Evolutionary conservation across 2,329 filamentous ascomycete genomes (phyloP).

Genomic region (Aspergillus sergii): DNA sequence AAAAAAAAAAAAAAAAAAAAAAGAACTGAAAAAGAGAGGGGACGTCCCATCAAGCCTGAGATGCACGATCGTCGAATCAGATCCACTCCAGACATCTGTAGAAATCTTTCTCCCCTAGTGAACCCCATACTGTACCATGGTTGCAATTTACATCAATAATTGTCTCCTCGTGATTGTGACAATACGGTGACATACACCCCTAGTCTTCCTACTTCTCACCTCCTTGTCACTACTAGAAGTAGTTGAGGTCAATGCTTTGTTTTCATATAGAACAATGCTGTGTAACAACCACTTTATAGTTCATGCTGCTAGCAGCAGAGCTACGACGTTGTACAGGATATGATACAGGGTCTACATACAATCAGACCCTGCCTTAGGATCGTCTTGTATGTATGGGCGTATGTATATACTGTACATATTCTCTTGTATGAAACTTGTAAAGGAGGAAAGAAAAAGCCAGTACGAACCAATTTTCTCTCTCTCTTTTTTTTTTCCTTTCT

Average conservation of each 20-base stretch:
- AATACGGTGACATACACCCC: not conserved
- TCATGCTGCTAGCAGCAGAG: not conserved
- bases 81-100: constrained; percentile 3
- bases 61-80: constrained; percentile 14
- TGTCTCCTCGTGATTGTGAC: not conserved
- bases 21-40: not conserved
- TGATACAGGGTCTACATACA: not conserved
- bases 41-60: not conserved
- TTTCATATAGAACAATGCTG: constrained; percentile 11
- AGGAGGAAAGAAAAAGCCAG: not conserved
- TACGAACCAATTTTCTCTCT: not conserved
- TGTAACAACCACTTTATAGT: constrained; percentile 20
- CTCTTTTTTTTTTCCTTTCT: too few relatives aligned
- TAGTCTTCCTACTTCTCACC: not conserved
- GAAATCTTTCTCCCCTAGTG: not conserved
- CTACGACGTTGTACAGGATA: not conserved
- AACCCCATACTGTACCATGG: constrained; percentile 10
- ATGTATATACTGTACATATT: not conserved
- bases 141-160: constrained; percentile 8
- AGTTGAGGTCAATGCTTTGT: not conserved
- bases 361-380: not conserved
- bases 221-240: not conserved
- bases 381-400: not conserved
- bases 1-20: not conserved
- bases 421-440: not conserved